Percentiles rank a stretch among this genome's conserved stretches.
Conservation (phyloP, 306 rosid genomes). For the Canavalia gladiata region DNA sequence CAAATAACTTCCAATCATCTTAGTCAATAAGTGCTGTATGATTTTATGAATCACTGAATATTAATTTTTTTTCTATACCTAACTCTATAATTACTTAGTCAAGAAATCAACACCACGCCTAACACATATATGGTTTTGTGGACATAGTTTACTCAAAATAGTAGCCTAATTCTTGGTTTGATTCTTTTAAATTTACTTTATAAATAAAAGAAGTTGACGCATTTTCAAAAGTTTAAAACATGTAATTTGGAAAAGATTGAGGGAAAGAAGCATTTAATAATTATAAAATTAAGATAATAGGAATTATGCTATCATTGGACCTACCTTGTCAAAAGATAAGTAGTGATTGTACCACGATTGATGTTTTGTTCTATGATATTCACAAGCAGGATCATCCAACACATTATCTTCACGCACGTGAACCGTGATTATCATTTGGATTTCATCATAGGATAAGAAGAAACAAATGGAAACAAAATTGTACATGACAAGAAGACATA, state of each 20-base stretch:
- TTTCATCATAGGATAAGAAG: background rate
- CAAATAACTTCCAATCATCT: background rate
- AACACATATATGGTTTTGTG: conserved; percentile 19
- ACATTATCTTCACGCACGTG: conserved; percentile 32
- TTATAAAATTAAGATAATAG: conserved; percentile 3
- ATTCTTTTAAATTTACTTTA: conserved; percentile 42
- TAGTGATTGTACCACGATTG: background rate
- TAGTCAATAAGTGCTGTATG: conserved; percentile 37
- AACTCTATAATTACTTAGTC: conserved; percentile 43
- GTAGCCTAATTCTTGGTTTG: conserved; percentile 48
- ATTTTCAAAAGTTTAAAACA: conserved; percentile 8
- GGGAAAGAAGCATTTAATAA: background rate
- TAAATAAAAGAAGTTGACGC: conserved; percentile 1
- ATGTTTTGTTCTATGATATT: background rate
- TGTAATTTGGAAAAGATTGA: conserved; percentile 2
- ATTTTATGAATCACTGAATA: conserved; percentile 1
- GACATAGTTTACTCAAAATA: conserved; percentile 37
- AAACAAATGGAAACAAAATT: conserved; percentile 1
- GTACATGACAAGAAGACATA: background rate
- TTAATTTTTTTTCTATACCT: conserved; percentile 45
- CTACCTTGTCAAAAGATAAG: background rate
- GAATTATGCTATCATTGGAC: background rate
- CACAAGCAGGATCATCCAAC: background rate
- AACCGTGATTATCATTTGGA: conserved; percentile 15
- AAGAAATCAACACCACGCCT: conserved; percentile 38